These are phyloP conservation scores for Thermochaetoides thermophila DNA, from an alignment of 495 filamentous ascomycete species.

Conservation along the genomic window DNA sequence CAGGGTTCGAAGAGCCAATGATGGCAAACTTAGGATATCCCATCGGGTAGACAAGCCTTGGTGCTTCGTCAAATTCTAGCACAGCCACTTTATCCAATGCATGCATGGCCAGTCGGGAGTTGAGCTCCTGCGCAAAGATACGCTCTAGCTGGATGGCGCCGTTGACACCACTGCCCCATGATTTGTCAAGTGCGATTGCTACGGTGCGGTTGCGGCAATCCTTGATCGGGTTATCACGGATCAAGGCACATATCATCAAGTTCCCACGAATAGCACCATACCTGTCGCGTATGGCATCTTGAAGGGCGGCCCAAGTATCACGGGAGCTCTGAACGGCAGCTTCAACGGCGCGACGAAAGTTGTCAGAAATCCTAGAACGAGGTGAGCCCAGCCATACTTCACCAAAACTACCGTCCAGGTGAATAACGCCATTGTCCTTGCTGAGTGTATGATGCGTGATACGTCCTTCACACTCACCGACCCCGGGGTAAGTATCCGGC, in stretches of 20 bases:
- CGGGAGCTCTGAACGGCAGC: conserved; percentile 11
- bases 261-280: conserved; percentile 11
- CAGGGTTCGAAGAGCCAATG: background rate
- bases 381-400: conserved; percentile 5
- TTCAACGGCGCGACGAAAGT: conserved; percentile 11
- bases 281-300: conserved; percentile 4
- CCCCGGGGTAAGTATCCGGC: conserved; percentile 9
- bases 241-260: conserved; percentile 15
- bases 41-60: conserved; percentile 8
- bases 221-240: conserved; percentile 14
- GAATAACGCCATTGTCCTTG: conserved; percentile 15
- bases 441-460: conserved; percentile 12
- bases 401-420: conserved; percentile 13
- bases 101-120: conserved; percentile 1
- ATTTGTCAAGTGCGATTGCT: conserved; percentile 3
- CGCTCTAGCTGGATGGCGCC: background rate
- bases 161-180: background rate
- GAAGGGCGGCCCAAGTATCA: conserved; percentile 7
- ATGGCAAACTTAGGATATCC: conserved; percentile 3
- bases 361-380: conserved; percentile 6
- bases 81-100: conserved; percentile 7
- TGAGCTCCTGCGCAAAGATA: conserved; percentile 2
- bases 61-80: conserved; percentile 5
- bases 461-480: conserved; percentile 10
- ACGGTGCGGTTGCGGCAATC: conserved; percentile 14